A percentile compares a stretch with the other conserved stretches of the same genome.
These are phyloP conservation scores for Elongisporangium prolatum DNA, from an alignment of 352 stramenopile genomes.

Conservation along the genomic window DNA sequence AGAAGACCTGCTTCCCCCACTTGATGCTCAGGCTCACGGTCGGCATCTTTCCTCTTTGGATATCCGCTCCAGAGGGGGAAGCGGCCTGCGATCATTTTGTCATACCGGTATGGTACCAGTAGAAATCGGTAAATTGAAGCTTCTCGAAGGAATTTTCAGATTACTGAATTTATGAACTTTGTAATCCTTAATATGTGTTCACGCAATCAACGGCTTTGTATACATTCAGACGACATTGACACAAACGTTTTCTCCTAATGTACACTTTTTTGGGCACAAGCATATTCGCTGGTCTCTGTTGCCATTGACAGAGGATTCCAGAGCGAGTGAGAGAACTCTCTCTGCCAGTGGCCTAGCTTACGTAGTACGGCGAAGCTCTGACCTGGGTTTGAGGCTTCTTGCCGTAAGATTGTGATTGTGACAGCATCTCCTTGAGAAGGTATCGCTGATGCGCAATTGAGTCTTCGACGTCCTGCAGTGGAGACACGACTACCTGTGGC, in stretches of 20 bases:
- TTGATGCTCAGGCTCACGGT: conserved; percentile 74
- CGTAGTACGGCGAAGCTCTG: background rate
- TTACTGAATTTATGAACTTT: too few species aligned
- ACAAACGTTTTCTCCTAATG: background rate
- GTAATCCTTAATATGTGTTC: too few species aligned
- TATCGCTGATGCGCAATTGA: conserved; percentile 63
- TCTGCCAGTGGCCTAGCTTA: background rate
- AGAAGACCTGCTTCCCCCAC: conserved; percentile 85
- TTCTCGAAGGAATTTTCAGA: background rate
- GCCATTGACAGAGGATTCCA: background rate
- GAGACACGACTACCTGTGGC: conserved; percentile 9
- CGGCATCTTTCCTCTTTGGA: conserved; percentile 16
- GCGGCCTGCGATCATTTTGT: background rate
- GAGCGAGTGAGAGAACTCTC: background rate
- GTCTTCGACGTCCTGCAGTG: conserved; percentile 40
- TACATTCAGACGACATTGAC: background rate
- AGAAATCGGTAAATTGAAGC: background rate
- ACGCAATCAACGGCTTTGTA: background rate
- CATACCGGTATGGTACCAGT: background rate
- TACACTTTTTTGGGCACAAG: too few species aligned
- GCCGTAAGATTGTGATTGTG: background rate
- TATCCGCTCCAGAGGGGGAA: background rate
- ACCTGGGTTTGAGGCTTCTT: background rate
- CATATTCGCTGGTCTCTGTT: background rate
- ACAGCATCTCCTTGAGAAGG: conserved; percentile 62